phyloP scores from a whole-genome alignment of 129 eudicot species.

The Deinandra increscens region DNA sequence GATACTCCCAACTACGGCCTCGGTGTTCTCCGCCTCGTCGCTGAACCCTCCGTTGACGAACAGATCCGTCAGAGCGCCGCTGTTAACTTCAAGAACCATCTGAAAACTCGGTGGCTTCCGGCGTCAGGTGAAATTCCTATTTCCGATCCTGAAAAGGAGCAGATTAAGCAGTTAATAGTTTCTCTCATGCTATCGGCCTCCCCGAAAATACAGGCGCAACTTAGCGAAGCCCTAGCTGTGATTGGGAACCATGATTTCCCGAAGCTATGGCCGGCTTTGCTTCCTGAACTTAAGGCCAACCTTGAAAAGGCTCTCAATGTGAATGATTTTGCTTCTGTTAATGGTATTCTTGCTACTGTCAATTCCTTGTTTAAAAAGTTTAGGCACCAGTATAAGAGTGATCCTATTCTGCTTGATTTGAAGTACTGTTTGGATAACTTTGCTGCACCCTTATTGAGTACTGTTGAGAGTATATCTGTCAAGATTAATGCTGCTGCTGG shows the following conservation, averaged over 20 bases:
- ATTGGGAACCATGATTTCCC: constrained; percentile 96
- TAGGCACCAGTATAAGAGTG: constrained; percentile 60
- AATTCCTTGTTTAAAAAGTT: constrained; percentile 79
- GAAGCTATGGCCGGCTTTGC: constrained; percentile 59
- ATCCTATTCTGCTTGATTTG: constrained; percentile 63
- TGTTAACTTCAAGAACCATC: constrained; percentile 86
- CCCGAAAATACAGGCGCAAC: constrained; percentile 68
- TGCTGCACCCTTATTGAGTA: constrained; percentile 59
- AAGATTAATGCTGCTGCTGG: constrained; percentile 50
- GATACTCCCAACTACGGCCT: constrained; percentile 69
- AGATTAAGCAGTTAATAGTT: constrained; percentile 66
- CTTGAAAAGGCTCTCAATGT: constrained; percentile 41
- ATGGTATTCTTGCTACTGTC: constrained; percentile 69
- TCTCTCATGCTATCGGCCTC: constrained; percentile 66
- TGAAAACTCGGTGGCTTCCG: constrained; percentile 58
- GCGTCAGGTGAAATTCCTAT: constrained; percentile 34
- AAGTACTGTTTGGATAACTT: constrained; percentile 82
- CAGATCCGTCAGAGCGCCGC: constrained; percentile 80
- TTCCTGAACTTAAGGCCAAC: constrained; percentile 60
- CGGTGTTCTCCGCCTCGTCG: constrained; percentile 79
- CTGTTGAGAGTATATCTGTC: constrained; percentile 53
- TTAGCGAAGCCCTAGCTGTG: constrained; percentile 77
- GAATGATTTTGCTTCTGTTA: constrained; percentile 56
- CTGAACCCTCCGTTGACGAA: constrained; percentile 63
- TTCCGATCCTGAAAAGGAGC: constrained; percentile 73